These are phyloP conservation scores for Aspergillus quadricinctus DNA, from an alignment of 2,329 filamentous ascomycete species.

Conservation along the genomic window DNA sequence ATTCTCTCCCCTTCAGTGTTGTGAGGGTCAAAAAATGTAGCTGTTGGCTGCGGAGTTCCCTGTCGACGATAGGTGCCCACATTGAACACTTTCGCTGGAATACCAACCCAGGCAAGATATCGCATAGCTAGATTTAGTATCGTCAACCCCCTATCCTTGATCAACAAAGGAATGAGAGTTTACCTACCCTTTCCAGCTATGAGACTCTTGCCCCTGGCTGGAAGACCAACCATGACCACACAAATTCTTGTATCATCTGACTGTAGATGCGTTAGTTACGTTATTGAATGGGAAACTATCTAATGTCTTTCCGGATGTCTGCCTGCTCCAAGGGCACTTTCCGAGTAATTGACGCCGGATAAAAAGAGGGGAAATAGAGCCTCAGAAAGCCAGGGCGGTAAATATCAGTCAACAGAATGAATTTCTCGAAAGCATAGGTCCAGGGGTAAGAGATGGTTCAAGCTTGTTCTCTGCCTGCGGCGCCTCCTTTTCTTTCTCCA, in stretches of 20 bases:
- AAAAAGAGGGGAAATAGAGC: not conserved
- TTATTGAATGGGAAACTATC: not conserved
- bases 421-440: not conserved
- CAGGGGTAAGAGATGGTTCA: not conserved
- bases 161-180: not conserved
- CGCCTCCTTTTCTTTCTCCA: not conserved
- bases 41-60: constrained; percentile 82
- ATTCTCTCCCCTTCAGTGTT: constrained; percentile 89
- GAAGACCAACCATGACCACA: constrained; percentile 97
- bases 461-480: not conserved
- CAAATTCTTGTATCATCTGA: constrained; percentile 95
- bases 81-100: constrained; percentile 92
- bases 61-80: constrained; percentile 92
- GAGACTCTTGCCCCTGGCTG: constrained; percentile 91
- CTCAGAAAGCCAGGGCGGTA: not conserved
- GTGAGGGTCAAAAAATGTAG: constrained; percentile 89
- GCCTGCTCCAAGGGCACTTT: not conserved
- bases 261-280: constrained; percentile 55
- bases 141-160: not conserved
- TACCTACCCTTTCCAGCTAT: constrained; percentile 89
- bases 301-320: not conserved
- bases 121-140: constrained; percentile 63
- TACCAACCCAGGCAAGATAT: constrained; percentile 94
- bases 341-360: not conserved
- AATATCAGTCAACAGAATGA: not conserved